Percentiles rank a stretch among this genome's conserved stretches.
These are phyloP conservation scores for Hypoxylon sp. DNA, from an alignment of 2,329 filamentous ascomycete genomes.

Conservation along the genomic window DNA sequence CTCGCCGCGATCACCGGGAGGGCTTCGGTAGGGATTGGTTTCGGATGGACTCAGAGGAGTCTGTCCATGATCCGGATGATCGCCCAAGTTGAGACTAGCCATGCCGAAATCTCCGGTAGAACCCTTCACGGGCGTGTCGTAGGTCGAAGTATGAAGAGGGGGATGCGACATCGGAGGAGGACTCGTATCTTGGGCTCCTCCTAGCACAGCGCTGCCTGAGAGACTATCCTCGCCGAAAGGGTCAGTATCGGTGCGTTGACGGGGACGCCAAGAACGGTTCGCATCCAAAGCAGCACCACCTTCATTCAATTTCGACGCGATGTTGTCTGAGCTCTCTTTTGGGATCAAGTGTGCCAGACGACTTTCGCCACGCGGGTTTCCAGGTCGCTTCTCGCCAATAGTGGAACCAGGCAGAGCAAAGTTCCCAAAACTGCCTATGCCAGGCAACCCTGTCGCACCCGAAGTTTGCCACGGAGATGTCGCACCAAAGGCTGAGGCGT, in stretches of 20 bases:
- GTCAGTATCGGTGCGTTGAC: constrained; percentile 76
- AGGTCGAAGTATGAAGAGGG: constrained; percentile 50
- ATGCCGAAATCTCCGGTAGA: constrained; percentile 68
- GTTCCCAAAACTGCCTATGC: constrained; percentile 88
- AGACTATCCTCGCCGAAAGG: constrained; percentile 72
- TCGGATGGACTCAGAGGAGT: constrained; percentile 90
- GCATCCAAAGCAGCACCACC: constrained; percentile 48
- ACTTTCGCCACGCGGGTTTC: constrained; percentile 76
- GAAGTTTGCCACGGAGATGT: constrained; percentile 57
- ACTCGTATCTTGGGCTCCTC: constrained; percentile 77
- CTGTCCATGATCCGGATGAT: constrained; percentile 65
- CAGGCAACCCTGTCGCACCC: constrained; percentile 65
- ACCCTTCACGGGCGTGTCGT: constrained; percentile 65
- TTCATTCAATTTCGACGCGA: constrained; percentile 61
- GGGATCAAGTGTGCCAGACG: constrained; percentile 85
- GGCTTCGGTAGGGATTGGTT: constrained; percentile 96
- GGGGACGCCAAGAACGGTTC: constrained; percentile 63
- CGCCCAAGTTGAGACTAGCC: constrained; percentile 65
- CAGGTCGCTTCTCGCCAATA: constrained; percentile 77
- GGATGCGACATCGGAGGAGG: constrained; percentile 49
- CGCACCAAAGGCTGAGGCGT: constrained; percentile 55
- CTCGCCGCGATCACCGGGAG: constrained; percentile 75
- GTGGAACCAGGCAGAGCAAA: constrained; percentile 75
- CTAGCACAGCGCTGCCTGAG: constrained; percentile 76
- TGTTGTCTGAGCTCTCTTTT: constrained; percentile 77